Percentiles rank a stretch among this genome's conserved stretches.
These are phyloP conservation scores for Fusarium austroafricanum DNA, from an alignment of 2,329 filamentous ascomycete genomes.

Conservation along the genomic window DNA sequence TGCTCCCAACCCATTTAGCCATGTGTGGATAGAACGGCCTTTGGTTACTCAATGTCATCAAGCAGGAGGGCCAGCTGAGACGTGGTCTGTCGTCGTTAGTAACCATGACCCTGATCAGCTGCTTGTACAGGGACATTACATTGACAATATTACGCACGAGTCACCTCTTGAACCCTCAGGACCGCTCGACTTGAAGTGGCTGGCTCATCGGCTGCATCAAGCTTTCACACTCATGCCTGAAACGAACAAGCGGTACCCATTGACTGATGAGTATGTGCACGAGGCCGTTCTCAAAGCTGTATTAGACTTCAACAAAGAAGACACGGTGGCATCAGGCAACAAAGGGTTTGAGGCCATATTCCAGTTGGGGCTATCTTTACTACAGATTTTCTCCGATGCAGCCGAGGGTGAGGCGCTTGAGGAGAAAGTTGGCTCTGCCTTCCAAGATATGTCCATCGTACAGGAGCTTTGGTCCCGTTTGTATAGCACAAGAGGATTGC, in stretches of 20 bases:
- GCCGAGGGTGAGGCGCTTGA: accelerated
- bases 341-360: accelerated
- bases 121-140: not conserved
- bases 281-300: not conserved
- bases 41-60: not conserved
- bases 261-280: not conserved
- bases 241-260: not conserved
- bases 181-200: accelerated
- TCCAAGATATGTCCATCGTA: accelerated
- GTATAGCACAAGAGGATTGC: not conserved
- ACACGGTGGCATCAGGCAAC: not conserved
- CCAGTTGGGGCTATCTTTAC: accelerated
- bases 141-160: not conserved
- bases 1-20: not conserved
- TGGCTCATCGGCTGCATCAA: not conserved
- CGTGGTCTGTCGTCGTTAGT: not conserved
- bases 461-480: accelerated
- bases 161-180: not conserved
- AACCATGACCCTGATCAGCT: not conserved
- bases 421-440: not conserved
- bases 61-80: not conserved
- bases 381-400: accelerated
- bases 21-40: not conserved
- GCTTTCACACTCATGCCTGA: not conserved
- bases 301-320: not conserved